Base-by-base conservation (phyloP, 208 protist species). In the Leishmania tropica region DNA sequence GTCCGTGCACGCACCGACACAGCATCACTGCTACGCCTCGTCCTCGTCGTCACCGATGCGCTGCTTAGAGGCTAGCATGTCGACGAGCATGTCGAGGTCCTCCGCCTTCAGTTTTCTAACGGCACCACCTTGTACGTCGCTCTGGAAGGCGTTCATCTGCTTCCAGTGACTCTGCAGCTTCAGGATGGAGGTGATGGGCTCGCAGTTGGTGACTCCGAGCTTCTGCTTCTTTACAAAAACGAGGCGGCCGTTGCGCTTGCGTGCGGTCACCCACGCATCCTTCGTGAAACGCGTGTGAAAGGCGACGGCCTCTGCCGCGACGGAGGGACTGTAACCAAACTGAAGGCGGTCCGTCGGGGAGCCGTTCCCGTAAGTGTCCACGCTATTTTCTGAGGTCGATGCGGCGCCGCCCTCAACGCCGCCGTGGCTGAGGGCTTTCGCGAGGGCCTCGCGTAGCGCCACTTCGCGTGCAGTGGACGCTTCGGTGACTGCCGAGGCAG, bases 131-230 rank as follows among this genome's bases (percentile, higher is more conserved):
- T 84, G 83, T 37, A 91, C 73, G 70, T 92, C 87, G 37, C 78
- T 79, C 47, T 94, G 80, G 77, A 96, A 96, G 58, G 90, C 64
- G 31, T 88, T 85, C 19, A 88, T 87, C 47, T 75, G 82, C 56
- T 87, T 87, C 93, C 94, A 97, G 84, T 97, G 90, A 4, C 89
- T 68, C 81, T 92, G 89, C 77, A 97, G 83, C 85, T 97, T 97
- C 70, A 97, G 74, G 17, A 96, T 77, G 0, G 91, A 93, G 21
- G 85, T 87, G 67, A 96, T 73, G 28, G 94, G 91, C 87, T 97
- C 94, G 60, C 89, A 94, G 80, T 97, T 94, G 1, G 84, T 58
- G n/a, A 48, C 31, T 0, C 28, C 35, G 3, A 94, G 83, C 81
- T 89, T 88, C 78, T 93, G 83, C 74, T 95, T 86, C 83, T 91